Base-by-base conservation (phyloP, 2,329 filamentous ascomycete genomes). In the Pleomassaria siparia region DNA sequence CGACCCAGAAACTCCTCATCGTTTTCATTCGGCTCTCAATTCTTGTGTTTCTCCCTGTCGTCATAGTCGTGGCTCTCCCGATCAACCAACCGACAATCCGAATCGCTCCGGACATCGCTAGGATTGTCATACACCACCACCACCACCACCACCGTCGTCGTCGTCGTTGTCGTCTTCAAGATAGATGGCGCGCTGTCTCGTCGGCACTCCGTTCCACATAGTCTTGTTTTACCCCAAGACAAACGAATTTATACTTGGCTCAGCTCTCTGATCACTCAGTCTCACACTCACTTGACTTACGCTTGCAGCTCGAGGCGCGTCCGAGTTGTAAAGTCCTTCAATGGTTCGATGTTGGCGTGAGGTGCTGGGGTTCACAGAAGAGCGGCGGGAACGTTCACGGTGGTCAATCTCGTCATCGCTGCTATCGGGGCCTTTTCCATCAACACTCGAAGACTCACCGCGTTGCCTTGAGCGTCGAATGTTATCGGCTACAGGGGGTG, bases 401-500 rank as follows among this genome's bases (percentile, higher is more conserved):
- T n/a, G 3, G 3, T 51, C 53, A 15, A 30, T 22, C 18, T 54
- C 53, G 11, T 46, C 45, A 16, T 44, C 44, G 20, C 41, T 39
- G 25, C 43, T 48, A 7, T 58, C 50, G 6, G n/a, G 8, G 16
- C 44, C 45, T 2, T 11, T n/a, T 39, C n/a, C n/a, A 16, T 39
- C 16, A 18, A 16, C 22, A 13, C 21, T 18, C 22, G 40, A 16
- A 4, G 40, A 42, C 10, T 9, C 13, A 15, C 15, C 28, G 30
- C 41, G 41, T 20, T 29, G 40, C 18, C 46, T 35, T 7, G 7
- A 6, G 6, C n/a, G 18, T 1, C 63, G 51, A 32, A 67, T 49
- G 18, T 67, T 59, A 13, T 43, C 57, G 1, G 64, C 36, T 6
- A 70, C 56, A 3, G 67, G 66, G 2, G 66, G 66, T 16, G 66